Conservation (phyloP, 768 basidiomycete species). For the Phlebiopsis flavidoalba region DNA sequence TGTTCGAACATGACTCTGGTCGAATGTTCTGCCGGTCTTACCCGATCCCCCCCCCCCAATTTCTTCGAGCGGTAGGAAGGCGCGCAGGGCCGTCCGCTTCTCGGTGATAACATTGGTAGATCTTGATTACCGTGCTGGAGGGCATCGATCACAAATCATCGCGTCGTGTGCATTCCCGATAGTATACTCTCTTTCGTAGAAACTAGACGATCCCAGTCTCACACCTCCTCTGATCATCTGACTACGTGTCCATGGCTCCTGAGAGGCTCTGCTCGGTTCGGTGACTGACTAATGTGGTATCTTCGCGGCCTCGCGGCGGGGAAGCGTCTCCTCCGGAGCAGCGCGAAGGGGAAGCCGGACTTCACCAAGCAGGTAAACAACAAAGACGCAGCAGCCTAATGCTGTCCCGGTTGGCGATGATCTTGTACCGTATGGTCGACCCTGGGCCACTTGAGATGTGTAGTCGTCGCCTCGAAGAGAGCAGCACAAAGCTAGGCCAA, state of each 20-base stretch:
- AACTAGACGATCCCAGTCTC: slow-evolving; percentile 62
- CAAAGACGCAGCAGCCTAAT: slow-evolving; percentile 26
- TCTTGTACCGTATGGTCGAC: slow-evolving; percentile 81
- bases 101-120: slow-evolving; percentile 51
- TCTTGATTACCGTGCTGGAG: not conserved
- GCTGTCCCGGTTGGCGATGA: slow-evolving; percentile 71
- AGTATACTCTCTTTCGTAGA: no score
- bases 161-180: no score
- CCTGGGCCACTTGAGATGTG: slow-evolving; percentile 82
- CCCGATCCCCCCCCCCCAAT: no score
- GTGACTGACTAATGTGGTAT: no score
- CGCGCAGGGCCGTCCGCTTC: slow-evolving; percentile 69
- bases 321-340: slow-evolving; percentile 42
- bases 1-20: slow-evolving; percentile 67
- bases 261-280: slow-evolving; percentile 85
- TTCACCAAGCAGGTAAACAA: not conserved
- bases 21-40: no score
- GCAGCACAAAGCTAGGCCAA: slow-evolving; percentile 43
- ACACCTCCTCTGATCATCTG: slow-evolving; percentile 74
- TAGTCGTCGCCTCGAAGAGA: slow-evolving; percentile 47
- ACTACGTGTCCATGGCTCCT: slow-evolving; percentile 78
- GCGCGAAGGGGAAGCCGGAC: not conserved
- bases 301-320: slow-evolving; percentile 70
- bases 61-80: slow-evolving; percentile 91
- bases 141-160: not conserved